Evolutionary conservation across 495 filamentous ascomycete genomes (phyloP), one percentile per base, ranked within the genome.

Genomic region (Aspergillus homomorphus): DNA sequence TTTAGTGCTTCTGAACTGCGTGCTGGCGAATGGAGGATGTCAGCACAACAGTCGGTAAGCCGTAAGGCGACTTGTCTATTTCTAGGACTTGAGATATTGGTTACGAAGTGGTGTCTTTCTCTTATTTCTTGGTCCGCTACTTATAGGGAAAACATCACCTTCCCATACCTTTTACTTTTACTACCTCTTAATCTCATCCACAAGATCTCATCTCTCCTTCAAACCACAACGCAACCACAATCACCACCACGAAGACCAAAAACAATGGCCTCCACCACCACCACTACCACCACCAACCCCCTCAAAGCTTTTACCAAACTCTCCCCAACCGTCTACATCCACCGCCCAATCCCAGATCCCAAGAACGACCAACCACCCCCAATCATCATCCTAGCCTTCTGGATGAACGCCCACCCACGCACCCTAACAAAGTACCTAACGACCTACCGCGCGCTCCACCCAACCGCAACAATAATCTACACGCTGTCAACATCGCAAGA

Each of bases 371-470:
- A 24, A 28, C 22, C 43, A 45, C 12, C 60, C 5, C 56, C 57
- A 19, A 70, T 66, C 22, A 72, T 79, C 30, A 52, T 79, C 53
- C 59, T 77, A 30, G 66, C 71, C 9, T 77, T 79, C 56, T 79
- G 76, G 76, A 75, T 77, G 72, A 75, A 76, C 51, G 76, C 76
- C 4, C 69, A 66, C 15, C 58, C 73, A 7, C 70, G 73, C 9
- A 67, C 73, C 4, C 54, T 73, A 16, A 63, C 66, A 51, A 77
- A 77, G 62, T 79, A 76, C 45, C 64, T 74, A 14, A 45, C 64
- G 14, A 66, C 73, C 43, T 79, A 79, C 52, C 61, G 62, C 23
- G 67, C 63, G 16, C 60, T 77, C 42, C 60, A 63, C 12, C 76
- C 76, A 10, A 53, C 61, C 15, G 68, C 75, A n/a, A 67, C 69